Evolutionary conservation across 176 grass and related monocot species (phyloP).

Genomic region (Miscanthus lutarioriparius): DNA sequence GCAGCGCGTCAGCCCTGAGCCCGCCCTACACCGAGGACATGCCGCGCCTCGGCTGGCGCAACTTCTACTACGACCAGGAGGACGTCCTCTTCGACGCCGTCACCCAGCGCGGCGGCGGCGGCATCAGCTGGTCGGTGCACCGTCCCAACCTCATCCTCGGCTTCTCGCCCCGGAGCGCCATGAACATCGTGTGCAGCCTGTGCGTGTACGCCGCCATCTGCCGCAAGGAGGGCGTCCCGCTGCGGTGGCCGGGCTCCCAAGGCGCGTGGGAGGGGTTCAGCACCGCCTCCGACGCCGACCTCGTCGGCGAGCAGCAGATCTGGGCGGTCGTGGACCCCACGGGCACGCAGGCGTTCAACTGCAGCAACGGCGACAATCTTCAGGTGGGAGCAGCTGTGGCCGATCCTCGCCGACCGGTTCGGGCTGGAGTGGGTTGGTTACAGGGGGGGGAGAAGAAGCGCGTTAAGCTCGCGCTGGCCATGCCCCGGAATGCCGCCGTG

Average conservation of each 20-base stretch:
- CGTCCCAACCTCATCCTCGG: neutral
- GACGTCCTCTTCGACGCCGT: neutral
- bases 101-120: neutral
- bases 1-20: no score
- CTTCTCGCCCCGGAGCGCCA: neutral
- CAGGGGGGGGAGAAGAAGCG: constrained; percentile 49
- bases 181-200: neutral
- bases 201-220: neutral
- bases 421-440: constrained; percentile 59
- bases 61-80: neutral
- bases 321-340: constrained; percentile 41
- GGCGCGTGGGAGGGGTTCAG: neutral
- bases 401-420: constrained; percentile 62
- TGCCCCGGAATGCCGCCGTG: constrained; percentile 54
- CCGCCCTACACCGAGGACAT: neutral
- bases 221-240: neutral
- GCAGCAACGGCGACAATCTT: constrained; percentile 74
- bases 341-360: constrained; percentile 61
- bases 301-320: neutral
- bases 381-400: constrained; percentile 82
- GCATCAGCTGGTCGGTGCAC: neutral
- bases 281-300: neutral
- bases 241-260: neutral
- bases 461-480: constrained; percentile 47
- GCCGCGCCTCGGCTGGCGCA: neutral